Evolutionary conservation across 257 asterid species (phyloP), one percentile per base, ranked within the genome.

Genomic region (Cinchona pubescens): DNA sequence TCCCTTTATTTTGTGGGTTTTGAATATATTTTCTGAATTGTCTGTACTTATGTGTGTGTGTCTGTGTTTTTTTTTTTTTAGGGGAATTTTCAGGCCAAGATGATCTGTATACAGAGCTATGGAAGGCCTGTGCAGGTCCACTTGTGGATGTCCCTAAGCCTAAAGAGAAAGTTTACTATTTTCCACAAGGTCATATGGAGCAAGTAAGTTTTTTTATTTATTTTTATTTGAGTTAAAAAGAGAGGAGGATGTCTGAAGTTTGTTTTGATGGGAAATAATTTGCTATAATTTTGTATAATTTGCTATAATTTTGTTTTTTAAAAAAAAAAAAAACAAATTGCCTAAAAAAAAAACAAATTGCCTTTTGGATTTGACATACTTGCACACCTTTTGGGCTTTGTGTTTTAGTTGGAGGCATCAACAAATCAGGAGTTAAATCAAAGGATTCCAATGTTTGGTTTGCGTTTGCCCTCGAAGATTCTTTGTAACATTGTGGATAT

Each of bases 181-280:
- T 95, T 48, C 98, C 97, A 25, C 99, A 95, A 78, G 99, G 99
- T n/a, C 99, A 90, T 81, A 92, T 95, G 97, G 99, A 95, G 58
- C 99, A 95, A 83, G 99, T 94, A 77, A 82, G 92, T 30, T 48
- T 45, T 62, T 82, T 37, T 80, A 0, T 42, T 29, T 30, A 38
- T 21, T 27, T 46, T 15, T 40, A n/a, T 16, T 4, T 16, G 27
- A 34, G 35, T 72, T 46, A 13, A 15, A 27, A 76, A 79, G 55
- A 68, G 73, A 70, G 76, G 69, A 69, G 78, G 75, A 69, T 38
- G 38, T 60, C 63, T 35, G 72, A 67, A 38, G 37, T 53, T 75
- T 34, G 27, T 49, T 67, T 42, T 59, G 40, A 32, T 14, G 27
- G 75, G 69, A 40, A 42, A 60, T 75, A n/a, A n/a, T 38, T 64